phyloP scores from a whole-genome alignment of 163 green algal species.

The Trebouxiophyceae sp. region DNA sequence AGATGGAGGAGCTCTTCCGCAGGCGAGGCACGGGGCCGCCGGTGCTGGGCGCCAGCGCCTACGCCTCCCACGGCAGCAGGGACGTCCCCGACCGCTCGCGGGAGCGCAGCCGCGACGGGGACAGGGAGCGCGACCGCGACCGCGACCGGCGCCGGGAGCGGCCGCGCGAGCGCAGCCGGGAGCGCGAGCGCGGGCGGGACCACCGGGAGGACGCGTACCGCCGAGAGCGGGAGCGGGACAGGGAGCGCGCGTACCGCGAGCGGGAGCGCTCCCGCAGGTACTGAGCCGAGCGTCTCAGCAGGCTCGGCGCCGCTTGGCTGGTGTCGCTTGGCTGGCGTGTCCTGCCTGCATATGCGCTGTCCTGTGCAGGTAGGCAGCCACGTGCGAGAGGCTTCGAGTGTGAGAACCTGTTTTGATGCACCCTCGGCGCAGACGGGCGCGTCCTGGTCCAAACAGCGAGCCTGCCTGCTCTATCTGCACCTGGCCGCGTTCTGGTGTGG shows the following conservation, averaged over 20 bases:
- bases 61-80: neutral
- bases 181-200: neutral
- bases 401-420: too few relatives aligned
- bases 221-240: neutral
- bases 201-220: neutral
- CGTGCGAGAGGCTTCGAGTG: neutral
- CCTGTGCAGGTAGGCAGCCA: neutral
- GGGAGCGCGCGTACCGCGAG: neutral
- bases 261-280: neutral
- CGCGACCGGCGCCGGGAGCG: neutral
- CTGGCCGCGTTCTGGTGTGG: too few relatives aligned
- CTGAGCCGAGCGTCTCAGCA: neutral
- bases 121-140: neutral
- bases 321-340: too few relatives aligned
- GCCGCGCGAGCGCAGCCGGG: neutral
- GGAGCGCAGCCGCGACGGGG: neutral
- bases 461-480: too few relatives aligned
- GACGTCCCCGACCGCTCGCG: neutral
- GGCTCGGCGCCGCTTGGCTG: too few relatives aligned
- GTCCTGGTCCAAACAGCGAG: too few relatives aligned
- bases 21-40: neutral
- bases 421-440: too few relatives aligned
- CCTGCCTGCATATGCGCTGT: too few relatives aligned
- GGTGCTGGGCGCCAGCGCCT: neutral
- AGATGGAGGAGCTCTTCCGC: constrained; percentile 15